Evolutionary conservation across 1,139 yeast species (phyloP).

Genomic region (Magnusiomyces tetraspermus): DNA sequence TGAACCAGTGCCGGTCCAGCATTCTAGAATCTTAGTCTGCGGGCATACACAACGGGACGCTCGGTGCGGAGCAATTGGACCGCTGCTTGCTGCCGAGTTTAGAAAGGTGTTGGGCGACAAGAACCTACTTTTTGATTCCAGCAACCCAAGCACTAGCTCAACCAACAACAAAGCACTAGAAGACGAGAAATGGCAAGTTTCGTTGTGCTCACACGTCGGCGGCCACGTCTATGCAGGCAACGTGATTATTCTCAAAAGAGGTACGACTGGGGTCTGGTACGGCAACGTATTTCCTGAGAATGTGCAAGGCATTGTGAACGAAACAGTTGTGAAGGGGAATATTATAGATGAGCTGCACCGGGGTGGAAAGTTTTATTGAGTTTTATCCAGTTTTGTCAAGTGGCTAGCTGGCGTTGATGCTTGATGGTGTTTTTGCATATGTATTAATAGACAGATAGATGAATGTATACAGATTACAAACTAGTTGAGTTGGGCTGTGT

Average conservation of each 20-base stretch:
- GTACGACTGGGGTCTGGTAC: conserved; percentile 49
- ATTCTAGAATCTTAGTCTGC: conserved; percentile 43
- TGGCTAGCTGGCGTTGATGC: too few relatives aligned
- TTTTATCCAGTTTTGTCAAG: too few relatives aligned
- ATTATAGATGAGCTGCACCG: conserved; percentile 49
- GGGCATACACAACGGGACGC: conserved; percentile 57
- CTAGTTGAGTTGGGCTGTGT: too few relatives aligned
- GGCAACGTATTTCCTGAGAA: conserved; percentile 57
- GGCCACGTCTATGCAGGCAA: conserved; percentile 78
- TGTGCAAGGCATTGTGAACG: conserved; percentile 55
- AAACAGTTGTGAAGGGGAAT: conserved; percentile 40
- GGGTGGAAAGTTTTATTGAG: conserved; percentile 32
- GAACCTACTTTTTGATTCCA: conserved; percentile 24
- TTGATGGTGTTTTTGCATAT: too few relatives aligned
- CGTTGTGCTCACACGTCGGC: conserved; percentile 58
- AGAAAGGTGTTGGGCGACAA: conserved; percentile 34
- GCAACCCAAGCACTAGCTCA: conserved; percentile 5
- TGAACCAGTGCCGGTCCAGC: conserved; percentile 9
- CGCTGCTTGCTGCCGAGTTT: conserved; percentile 46
- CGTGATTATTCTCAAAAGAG: conserved; percentile 36
- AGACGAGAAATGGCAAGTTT: conserved; percentile 37
- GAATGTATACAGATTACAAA: too few relatives aligned
- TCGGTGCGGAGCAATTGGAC: conserved; percentile 60
- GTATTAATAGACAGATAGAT: too few relatives aligned
- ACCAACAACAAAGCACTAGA: background rate